These are phyloP conservation scores for Williopsis jadinii DNA, from an alignment of 1,139 yeast genomes.

Conservation along the genomic window DNA sequence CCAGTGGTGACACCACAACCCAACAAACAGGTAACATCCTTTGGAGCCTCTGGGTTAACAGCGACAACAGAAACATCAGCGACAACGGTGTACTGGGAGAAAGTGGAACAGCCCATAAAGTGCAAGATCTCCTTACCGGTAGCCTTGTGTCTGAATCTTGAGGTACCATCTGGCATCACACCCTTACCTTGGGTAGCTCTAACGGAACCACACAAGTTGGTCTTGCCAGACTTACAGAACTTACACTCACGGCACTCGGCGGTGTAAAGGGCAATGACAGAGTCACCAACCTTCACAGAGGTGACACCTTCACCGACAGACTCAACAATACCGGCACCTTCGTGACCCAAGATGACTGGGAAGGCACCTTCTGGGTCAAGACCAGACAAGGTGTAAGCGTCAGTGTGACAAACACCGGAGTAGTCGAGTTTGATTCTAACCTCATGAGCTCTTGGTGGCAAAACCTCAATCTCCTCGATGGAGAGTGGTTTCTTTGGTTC, in stretches of 20 bases:
- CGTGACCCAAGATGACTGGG: constrained; percentile 91
- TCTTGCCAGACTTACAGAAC: constrained; percentile 91
- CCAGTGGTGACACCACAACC: constrained; percentile 99
- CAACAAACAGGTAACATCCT: constrained; percentile 82
- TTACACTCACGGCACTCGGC: constrained; percentile 96
- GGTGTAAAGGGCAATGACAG: constrained; percentile 86
- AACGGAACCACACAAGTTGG: constrained; percentile 87
- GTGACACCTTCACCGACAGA: constrained; percentile 90
- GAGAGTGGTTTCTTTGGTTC: constrained; percentile 82
- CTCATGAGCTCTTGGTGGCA: constrained; percentile 94
- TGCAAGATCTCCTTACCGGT: constrained; percentile 81
- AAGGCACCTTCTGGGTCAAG: constrained; percentile 95
- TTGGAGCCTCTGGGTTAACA: constrained; percentile 74
- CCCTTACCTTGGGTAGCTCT: constrained; percentile 91
- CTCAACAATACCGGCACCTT: constrained; percentile 95
- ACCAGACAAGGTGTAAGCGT: constrained; percentile 93
- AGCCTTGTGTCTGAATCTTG: constrained; percentile 62
- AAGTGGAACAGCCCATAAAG: constrained; percentile 97
- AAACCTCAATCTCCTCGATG: constrained; percentile 84
- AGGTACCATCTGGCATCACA: constrained; percentile 93
- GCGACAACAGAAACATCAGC: constrained; percentile 98
- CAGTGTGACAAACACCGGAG: constrained; percentile 98
- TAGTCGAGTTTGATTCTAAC: constrained; percentile 82
- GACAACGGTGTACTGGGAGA: constrained; percentile 94
- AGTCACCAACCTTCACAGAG: constrained; percentile 81